Conservation (phyloP, 2,329 filamentous ascomycete genomes). For the Hypomyces perniciosus region DNA sequence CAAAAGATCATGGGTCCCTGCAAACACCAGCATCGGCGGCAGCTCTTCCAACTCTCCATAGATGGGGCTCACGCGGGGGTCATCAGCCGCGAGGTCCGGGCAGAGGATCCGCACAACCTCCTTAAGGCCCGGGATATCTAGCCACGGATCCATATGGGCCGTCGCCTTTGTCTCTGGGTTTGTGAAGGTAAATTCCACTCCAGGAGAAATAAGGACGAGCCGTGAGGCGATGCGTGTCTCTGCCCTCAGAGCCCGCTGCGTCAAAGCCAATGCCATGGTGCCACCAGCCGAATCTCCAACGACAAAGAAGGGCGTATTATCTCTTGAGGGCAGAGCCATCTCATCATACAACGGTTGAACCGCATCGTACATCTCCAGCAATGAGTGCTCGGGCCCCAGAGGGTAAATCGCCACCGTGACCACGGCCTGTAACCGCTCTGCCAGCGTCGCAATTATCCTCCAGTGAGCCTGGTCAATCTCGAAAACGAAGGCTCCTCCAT, state of each 20-base stretch:
- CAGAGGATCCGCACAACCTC: conserved; percentile 23
- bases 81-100: conserved; percentile 20
- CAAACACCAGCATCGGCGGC: conserved; percentile 26
- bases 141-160: conserved; percentile 22
- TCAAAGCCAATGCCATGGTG: conserved; percentile 26
- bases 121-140: conserved; percentile 22
- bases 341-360: conserved; percentile 28
- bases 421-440: conserved; percentile 25
- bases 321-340: conserved; percentile 21
- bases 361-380: conserved; percentile 27
- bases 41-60: conserved; percentile 23
- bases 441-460: conserved; percentile 22
- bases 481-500: conserved; percentile 27
- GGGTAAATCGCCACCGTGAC: conserved; percentile 29
- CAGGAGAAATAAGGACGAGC: conserved; percentile 26
- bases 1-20: conserved; percentile 24
- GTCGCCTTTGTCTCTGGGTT: conserved; percentile 23
- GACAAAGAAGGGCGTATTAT: conserved; percentile 24
- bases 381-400: conserved; percentile 25
- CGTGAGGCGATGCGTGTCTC: conserved; percentile 21
- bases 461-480: conserved; percentile 25
- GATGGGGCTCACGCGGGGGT: conserved; percentile 24
- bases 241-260: conserved; percentile 22
- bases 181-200: conserved; percentile 23
- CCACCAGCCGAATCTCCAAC: conserved; percentile 28